Base-by-base conservation (phyloP, 441 rosid species). In the Caryocar brasiliense region DNA sequence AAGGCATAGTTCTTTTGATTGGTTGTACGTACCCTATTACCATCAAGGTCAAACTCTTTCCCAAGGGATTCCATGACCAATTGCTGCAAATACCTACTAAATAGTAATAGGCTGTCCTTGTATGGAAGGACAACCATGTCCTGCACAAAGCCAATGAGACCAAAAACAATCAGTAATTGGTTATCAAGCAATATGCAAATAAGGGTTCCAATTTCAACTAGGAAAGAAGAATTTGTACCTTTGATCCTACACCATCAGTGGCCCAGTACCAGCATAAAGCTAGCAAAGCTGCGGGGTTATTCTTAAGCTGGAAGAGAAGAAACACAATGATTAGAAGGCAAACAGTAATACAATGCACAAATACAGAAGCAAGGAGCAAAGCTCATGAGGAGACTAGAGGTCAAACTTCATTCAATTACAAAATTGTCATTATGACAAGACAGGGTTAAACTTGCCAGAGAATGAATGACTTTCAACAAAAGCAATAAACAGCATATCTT, bases 81-180 rank as follows among this genome's bases (percentile, higher is more conserved):
- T 66, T 92, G 98, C 70, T 92, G 96, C 68, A 92, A 62, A 69
- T 92, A 92, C 63, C 96, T 73, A 62, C 98, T 92, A 74, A 87
- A 81, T 41, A 92, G 68, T 50, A 92, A 72, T 44, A 87, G 75
- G 76, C 95, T 92, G 67, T 92, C 98, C 80, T 87, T 92, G 73
- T 92, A 92, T 50, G 98, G 96, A 73, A 92, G 98, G 62, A 92
- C 80, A 23, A 92, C 98, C 98, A 92, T 92, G 68, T 87, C 96
- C 98, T 92, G 78, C 51, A 58, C 42, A 40, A 67, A 54, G 41
- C 45, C 57, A 43, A 53, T 14, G 14, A 62, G 21, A 37, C 18
- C 22, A 37, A 35, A 54, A 29, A 27, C 35, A 55, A 58, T 19
- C 19, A 17, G 56, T 56, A 52, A 32, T 18, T 12, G 48, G 39